phyloP scores from a whole-genome alignment of 306 rosid genomes.

The Medicago lupulina region DNA sequence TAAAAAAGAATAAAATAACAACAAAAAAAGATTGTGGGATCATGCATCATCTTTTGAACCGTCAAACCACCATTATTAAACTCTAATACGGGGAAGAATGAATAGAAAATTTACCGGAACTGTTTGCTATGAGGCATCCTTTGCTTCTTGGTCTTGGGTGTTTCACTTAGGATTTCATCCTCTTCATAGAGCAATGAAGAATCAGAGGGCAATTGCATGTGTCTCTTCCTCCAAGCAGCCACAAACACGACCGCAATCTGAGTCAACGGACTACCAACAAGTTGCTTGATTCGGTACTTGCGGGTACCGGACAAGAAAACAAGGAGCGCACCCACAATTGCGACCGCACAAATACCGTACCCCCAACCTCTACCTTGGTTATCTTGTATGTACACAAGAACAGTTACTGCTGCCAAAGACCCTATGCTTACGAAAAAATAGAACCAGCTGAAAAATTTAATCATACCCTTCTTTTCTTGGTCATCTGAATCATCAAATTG shows the following conservation, averaged over 20 bases:
- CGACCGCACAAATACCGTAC: slow-evolving; percentile 73
- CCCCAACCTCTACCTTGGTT: slow-evolving; percentile 83
- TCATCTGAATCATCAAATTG: slow-evolving; percentile 71
- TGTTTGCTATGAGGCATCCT: slow-evolving; percentile 69
- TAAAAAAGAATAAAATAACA: no score
- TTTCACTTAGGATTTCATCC: slow-evolving; percentile 29
- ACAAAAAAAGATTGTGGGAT: no score
- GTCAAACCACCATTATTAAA: no score
- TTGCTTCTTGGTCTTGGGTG: slow-evolving; percentile 55
- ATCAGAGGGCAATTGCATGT: slow-evolving; percentile 60
- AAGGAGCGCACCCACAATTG: slow-evolving; percentile 57
- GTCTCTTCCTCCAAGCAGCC: slow-evolving; percentile 70
- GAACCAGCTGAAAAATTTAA: slow-evolving; percentile 83
- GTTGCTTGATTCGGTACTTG: slow-evolving; percentile 72
- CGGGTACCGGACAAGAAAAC: slow-evolving; percentile 72
- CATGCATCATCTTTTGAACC: no score
- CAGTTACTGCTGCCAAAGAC: slow-evolving; percentile 70
- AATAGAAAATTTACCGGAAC: slow-evolving; percentile 55
- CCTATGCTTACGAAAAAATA: slow-evolving; percentile 85
- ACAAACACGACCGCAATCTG: slow-evolving; percentile 72
- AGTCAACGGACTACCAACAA: slow-evolving; percentile 82
- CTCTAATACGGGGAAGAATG: no score
- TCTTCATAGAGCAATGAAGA: slow-evolving; percentile 51
- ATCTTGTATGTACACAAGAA: slow-evolving; percentile 82
- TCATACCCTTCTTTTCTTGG: slow-evolving; percentile 61